phyloP scores from a whole-genome alignment of 495 filamentous ascomycete species.

The Penicillium pancosmium region DNA sequence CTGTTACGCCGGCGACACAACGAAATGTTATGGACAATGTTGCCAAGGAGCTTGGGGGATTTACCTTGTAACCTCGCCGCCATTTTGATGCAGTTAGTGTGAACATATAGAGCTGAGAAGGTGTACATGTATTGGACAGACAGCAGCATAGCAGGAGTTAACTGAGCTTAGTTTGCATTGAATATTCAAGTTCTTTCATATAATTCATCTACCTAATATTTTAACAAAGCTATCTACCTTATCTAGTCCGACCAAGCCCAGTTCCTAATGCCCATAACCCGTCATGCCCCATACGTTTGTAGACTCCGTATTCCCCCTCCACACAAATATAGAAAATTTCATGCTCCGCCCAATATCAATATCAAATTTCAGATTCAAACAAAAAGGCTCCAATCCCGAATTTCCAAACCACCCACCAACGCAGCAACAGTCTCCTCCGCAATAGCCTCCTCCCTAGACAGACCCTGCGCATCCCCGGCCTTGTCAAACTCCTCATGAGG shows the following conservation, averaged over 20 bases:
- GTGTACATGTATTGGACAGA: not conserved
- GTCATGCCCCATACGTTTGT: too few species aligned
- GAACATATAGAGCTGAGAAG: not conserved
- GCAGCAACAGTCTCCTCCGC: slow-evolving; percentile 61
- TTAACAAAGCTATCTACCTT: not conserved
- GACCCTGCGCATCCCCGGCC: slow-evolving; percentile 35
- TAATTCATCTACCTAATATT: not conserved
- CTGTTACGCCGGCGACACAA: slow-evolving; percentile 7
- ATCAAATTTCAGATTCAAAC: slow-evolving; percentile 33
- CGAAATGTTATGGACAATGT: slow-evolving; percentile 15
- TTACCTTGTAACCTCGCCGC: slow-evolving; percentile 12
- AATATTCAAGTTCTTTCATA: not conserved
- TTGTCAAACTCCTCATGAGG: slow-evolving; percentile 72
- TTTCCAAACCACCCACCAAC: slow-evolving; percentile 70
- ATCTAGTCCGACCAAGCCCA: not conserved
- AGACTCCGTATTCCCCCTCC: not conserved
- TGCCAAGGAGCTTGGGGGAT: slow-evolving; percentile 15
- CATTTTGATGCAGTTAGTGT: not conserved
- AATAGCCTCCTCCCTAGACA: slow-evolving; percentile 62
- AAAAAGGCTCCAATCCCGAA: slow-evolving; percentile 86
- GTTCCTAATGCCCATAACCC: too few species aligned
- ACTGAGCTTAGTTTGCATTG: not conserved
- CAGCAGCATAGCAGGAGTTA: not conserved
- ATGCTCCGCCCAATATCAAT: not conserved
- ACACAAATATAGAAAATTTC: not conserved